phyloP scores from a whole-genome alignment of 2,329 filamentous ascomycete genomes.

The Fusarium sp. region DNA sequence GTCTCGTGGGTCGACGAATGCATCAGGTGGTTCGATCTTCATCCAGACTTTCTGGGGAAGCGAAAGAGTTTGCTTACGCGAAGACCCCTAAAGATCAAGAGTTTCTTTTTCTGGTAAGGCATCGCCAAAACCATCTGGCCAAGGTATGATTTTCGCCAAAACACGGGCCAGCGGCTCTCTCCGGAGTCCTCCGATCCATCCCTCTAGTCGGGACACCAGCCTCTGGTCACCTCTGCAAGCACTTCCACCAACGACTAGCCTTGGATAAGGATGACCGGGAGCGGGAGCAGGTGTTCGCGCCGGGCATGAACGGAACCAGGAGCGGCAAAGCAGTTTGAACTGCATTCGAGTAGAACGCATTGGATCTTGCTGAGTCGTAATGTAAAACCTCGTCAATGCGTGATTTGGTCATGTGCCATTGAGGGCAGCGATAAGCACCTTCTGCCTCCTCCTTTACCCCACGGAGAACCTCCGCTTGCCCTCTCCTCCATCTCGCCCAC shows the following conservation, averaged over 20 bases:
- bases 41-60: slow-evolving; percentile 40
- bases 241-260: slow-evolving; percentile 26
- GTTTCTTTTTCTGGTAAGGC: slow-evolving; percentile 32
- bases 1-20: slow-evolving; percentile 40
- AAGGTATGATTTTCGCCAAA: slow-evolving; percentile 22
- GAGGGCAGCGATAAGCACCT: slow-evolving; percentile 10
- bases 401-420: slow-evolving; percentile 31
- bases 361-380: background rate
- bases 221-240: slow-evolving; percentile 29
- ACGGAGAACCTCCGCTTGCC: background rate
- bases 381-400: slow-evolving; percentile 2
- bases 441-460: background rate
- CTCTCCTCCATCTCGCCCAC: background rate
- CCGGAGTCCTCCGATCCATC: slow-evolving; percentile 36
- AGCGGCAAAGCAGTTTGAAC: slow-evolving; percentile 1
- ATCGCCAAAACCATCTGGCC: slow-evolving; percentile 20
- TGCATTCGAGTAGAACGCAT: background rate
- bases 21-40: slow-evolving; percentile 45
- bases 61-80: slow-evolving; percentile 25
- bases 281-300: slow-evolving; percentile 3
- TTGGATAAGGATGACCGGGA: slow-evolving; percentile 21
- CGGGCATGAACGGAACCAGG: slow-evolving; percentile 28
- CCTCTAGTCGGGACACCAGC: slow-evolving; percentile 17
- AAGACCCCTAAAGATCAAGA: slow-evolving; percentile 28
- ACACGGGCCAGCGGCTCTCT: slow-evolving; percentile 42